These are phyloP conservation scores for Naematelia aurantialba DNA, from an alignment of 768 basidiomycete species.

Conservation along the genomic window DNA sequence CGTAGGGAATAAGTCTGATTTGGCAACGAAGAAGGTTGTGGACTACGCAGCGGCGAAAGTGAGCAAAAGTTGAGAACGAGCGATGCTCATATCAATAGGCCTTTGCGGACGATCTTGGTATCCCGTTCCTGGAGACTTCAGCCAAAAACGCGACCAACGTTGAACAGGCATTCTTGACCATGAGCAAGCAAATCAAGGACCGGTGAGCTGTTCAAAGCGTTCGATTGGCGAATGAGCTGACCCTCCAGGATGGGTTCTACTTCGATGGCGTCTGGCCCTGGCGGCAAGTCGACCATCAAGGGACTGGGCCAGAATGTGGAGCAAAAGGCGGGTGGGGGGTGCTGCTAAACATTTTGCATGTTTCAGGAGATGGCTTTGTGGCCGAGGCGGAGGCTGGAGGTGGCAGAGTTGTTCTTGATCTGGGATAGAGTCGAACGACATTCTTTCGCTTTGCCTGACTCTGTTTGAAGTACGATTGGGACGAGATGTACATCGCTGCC, in stretches of 20 bases:
- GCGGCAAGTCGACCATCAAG: slow-evolving; percentile 49
- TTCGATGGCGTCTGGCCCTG: slow-evolving; percentile 46
- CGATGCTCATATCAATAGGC: slow-evolving; percentile 59
- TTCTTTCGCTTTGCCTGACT: slow-evolving; percentile 2
- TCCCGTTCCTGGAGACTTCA: slow-evolving; percentile 96
- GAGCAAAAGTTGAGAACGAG: background rate
- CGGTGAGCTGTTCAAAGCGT: slow-evolving; percentile 47
- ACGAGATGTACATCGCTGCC: background rate
- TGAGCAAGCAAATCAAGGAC: slow-evolving; percentile 69
- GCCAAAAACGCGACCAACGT: slow-evolving; percentile 97
- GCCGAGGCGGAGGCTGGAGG: background rate
- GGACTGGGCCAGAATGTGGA: slow-evolving; percentile 47
- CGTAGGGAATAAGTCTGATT: slow-evolving; percentile 98
- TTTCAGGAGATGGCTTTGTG: background rate
- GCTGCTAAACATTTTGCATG: slow-evolving; percentile 32
- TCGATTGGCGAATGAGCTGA: background rate
- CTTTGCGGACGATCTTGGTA: slow-evolving; percentile 85
- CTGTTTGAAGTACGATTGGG: background rate
- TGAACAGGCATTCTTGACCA: slow-evolving; percentile 96
- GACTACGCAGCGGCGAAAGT: slow-evolving; percentile 48
- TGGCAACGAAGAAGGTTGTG: slow-evolving; percentile 77
- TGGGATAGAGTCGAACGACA: slow-evolving; percentile 1
- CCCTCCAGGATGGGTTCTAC: slow-evolving; percentile 45
- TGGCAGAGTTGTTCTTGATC: background rate
- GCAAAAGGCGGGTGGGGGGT: slow-evolving; percentile 49